These are phyloP conservation scores for Debaryomycetaceae sp. DNA, from an alignment of 1,139 yeast genomes.

Conservation along the genomic window DNA sequence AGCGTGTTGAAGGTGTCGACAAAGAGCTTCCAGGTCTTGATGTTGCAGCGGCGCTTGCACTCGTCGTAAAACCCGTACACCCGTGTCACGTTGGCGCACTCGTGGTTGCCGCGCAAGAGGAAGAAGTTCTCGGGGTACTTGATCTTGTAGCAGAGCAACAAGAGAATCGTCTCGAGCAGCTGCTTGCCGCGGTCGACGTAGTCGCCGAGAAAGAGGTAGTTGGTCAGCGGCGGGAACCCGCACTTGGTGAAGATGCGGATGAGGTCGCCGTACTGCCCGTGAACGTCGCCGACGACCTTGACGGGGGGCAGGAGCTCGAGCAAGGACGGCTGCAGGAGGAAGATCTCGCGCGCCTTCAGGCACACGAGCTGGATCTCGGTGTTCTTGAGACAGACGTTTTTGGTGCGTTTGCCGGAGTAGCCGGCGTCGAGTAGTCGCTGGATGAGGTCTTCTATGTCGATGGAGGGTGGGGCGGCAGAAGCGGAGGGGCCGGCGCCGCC, in stretches of 20 bases:
- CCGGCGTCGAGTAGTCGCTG: constrained; percentile 93
- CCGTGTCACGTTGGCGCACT: constrained; percentile 92
- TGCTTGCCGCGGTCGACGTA: constrained; percentile 97
- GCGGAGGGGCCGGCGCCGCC: constrained; percentile 4
- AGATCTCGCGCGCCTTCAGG: constrained; percentile 80
- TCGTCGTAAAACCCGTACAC: constrained; percentile 97
- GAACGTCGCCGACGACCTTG: constrained; percentile 95
- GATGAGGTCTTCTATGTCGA: constrained; percentile 83
- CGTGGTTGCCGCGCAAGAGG: constrained; percentile 89
- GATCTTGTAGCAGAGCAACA: constrained; percentile 85
- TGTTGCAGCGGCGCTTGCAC: constrained; percentile 88
- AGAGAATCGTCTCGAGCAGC: constrained; percentile 81
- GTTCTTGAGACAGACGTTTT: constrained; percentile 81
- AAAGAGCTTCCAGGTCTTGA: constrained; percentile 90
- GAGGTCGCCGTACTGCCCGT: constrained; percentile 92
- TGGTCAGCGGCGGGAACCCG: constrained; percentile 96
- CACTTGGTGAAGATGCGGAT: constrained; percentile 90
- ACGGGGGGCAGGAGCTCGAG: constrained; percentile 92
- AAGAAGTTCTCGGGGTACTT: constrained; percentile 96
- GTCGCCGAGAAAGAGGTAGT: constrained; percentile 89
- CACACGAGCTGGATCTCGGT: constrained; percentile 85
- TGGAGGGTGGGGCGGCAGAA: constrained; percentile 21
- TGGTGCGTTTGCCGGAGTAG: constrained; percentile 87
- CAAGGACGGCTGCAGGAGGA: constrained; percentile 82
- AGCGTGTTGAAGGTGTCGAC: constrained; percentile 91